Percentiles rank a stretch among this genome's conserved stretches.
Conservation (phyloP, 176 grass and related monocot species). For the Lolium perenne region DNA sequence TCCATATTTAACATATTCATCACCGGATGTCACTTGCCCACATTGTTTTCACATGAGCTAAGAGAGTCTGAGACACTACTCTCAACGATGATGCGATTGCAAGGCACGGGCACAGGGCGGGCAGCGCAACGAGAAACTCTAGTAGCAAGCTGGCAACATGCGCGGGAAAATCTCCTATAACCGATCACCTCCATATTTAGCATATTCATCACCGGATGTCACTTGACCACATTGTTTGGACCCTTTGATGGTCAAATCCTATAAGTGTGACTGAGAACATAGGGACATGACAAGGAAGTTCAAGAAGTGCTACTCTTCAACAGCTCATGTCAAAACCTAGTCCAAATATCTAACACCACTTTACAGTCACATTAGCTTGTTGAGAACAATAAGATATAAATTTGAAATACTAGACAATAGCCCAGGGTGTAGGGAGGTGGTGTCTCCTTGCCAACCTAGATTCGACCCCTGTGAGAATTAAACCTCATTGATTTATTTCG, state of each 20-base stretch:
- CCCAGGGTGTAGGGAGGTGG: not conserved
- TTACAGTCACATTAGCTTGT: constrained; percentile 24
- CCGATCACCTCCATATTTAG: not conserved
- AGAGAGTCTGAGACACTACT: not conserved
- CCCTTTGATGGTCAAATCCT: not conserved
- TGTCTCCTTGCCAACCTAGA: not conserved
- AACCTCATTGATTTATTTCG: not conserved
- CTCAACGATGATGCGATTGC: not conserved
- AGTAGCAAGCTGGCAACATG: not conserved
- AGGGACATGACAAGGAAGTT: constrained; percentile 21
- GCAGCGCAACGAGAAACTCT: not conserved
- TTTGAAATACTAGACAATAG: not conserved
- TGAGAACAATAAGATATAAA: constrained; percentile 14
- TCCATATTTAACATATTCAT: not conserved
- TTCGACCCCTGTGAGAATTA: not conserved
- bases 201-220: not conserved
- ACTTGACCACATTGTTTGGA: not conserved
- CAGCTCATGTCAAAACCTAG: not conserved
- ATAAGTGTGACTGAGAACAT: not conserved
- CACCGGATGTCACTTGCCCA: not conserved
- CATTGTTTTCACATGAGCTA: no score
- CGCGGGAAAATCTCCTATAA: not conserved
- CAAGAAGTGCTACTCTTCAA: not conserved
- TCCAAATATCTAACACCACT: constrained; percentile 21
- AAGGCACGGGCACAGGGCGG: not conserved